Conservation (phyloP, 2,329 filamentous ascomycete species). For the Boeremia lycopersici region DNA sequence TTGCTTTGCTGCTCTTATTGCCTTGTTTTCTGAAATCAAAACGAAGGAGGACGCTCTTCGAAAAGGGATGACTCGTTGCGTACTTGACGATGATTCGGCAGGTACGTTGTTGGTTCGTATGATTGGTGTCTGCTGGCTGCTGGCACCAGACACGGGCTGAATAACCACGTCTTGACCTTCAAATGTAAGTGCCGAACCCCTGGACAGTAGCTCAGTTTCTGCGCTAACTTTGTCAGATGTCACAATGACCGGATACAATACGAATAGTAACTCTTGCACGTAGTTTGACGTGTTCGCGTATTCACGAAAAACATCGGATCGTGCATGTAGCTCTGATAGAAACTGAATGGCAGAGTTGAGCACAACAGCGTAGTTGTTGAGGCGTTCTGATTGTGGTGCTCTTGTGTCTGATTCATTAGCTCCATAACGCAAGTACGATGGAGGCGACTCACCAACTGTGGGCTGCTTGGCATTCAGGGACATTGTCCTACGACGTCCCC, state of each 20-base stretch:
- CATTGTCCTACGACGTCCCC: conserved; percentile 66
- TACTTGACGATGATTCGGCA: conserved; percentile 37
- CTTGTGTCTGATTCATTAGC: conserved; percentile 37
- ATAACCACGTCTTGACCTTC: conserved; percentile 86
- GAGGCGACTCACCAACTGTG: conserved; percentile 34
- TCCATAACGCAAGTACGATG: neutral
- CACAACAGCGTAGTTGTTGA: conserved; percentile 66
- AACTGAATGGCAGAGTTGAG: conserved; percentile 80
- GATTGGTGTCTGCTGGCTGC: conserved; percentile 65
- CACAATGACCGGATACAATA: conserved; percentile 86
- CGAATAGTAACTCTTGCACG: conserved; percentile 75
- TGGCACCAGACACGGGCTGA: conserved; percentile 70
- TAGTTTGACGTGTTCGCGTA: conserved; percentile 83
- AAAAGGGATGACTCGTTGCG: conserved; percentile 65
- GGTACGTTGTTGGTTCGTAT: conserved; percentile 72
- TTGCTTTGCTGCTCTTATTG: conserved; percentile 60
- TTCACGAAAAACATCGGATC: conserved; percentile 78
- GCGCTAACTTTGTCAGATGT: conserved; percentile 83
- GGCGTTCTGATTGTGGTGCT: conserved; percentile 42
- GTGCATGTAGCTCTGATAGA: conserved; percentile 76
- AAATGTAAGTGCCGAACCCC: conserved; percentile 80
- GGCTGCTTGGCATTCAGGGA: conserved; percentile 65
- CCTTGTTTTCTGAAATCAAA: conserved; percentile 75
- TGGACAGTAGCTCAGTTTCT: conserved; percentile 84
- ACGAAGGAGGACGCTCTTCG: conserved; percentile 90